Percentiles rank a stretch among this genome's conserved stretches.
phyloP scores from a whole-genome alignment of 108 stramenopile genomes.

The Cyclotella sp. region DNA sequence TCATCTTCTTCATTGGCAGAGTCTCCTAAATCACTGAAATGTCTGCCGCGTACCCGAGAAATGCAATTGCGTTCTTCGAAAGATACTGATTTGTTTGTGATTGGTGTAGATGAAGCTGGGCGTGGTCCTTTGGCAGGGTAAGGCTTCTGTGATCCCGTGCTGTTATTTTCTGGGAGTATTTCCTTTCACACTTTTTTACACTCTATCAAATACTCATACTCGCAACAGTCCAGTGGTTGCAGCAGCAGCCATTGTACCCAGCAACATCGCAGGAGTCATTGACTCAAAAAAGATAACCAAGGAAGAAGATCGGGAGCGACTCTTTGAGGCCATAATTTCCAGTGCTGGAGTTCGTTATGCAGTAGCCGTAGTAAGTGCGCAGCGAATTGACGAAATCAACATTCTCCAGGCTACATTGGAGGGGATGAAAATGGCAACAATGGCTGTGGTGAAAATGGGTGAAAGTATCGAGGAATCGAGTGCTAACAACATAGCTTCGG shows the following conservation, averaged over 20 bases:
- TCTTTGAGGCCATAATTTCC: conserved; percentile 51
- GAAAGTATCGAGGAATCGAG: background rate
- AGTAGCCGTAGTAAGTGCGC: conserved; percentile 79
- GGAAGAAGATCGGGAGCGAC: conserved; percentile 72
- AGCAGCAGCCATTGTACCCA: conserved; percentile 75
- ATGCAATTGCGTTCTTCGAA: conserved; percentile 19
- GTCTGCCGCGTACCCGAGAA: conserved; percentile 44
- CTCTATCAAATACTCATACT: too few species aligned
- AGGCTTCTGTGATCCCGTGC: conserved; percentile 17
- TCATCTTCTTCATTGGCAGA: background rate
- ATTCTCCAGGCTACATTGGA: conserved; percentile 96
- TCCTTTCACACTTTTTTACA: too few species aligned
- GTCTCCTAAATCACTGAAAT: background rate
- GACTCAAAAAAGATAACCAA: conserved; percentile 93
- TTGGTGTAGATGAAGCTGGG: conserved; percentile 97
- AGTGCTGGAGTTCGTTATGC: conserved; percentile 80
- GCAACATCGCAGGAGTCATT: conserved; percentile 73
- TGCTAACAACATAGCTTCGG: conserved; percentile 35
- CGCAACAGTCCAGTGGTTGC: conserved; percentile 68
- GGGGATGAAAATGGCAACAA: conserved; percentile 86
- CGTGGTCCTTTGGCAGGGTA: conserved; percentile 96
- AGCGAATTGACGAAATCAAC: conserved; percentile 96
- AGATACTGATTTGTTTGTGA: conserved; percentile 41
- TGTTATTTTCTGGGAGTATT: background rate
- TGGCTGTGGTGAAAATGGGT: conserved; percentile 32